A percentile compares a stretch with the other conserved stretches of the same genome.
phyloP scores from a whole-genome alignment of 2,329 filamentous ascomycete species.

The Phialophora tarda region DNA sequence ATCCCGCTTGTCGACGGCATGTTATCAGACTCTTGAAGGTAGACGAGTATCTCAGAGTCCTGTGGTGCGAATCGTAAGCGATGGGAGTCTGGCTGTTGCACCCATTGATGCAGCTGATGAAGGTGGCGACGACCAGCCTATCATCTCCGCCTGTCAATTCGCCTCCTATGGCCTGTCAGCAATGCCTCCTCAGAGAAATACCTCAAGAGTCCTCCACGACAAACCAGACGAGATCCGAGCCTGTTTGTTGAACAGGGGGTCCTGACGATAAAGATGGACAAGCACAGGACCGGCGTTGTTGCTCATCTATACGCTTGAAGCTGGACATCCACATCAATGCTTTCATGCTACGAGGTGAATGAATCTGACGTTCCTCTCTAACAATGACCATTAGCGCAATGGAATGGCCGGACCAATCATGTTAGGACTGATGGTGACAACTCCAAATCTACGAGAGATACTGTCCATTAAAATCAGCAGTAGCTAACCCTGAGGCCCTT shows the following conservation, averaged over 20 bases:
- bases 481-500: too few species aligned
- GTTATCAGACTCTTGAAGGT: background rate
- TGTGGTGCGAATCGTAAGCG: background rate
- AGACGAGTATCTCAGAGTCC: background rate
- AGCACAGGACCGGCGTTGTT: background rate
- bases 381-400: background rate
- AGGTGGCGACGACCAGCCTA: background rate
- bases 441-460: too few species aligned
- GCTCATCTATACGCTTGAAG: background rate
- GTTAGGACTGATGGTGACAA: background rate
- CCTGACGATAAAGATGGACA: background rate
- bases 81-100: background rate
- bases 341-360: background rate
- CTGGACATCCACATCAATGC: background rate
- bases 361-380: background rate
- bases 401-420: background rate
- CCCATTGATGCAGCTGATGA: background rate
- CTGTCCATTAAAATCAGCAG: too few species aligned
- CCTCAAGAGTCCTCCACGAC: background rate
- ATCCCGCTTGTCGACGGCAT: background rate
- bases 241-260: background rate
- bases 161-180: background rate
- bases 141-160: background rate
- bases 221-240: background rate
- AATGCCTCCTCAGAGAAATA: background rate